These are phyloP conservation scores for Penicillium waksmanii DNA, from an alignment of 495 filamentous ascomycete genomes.

Conservation along the genomic window DNA sequence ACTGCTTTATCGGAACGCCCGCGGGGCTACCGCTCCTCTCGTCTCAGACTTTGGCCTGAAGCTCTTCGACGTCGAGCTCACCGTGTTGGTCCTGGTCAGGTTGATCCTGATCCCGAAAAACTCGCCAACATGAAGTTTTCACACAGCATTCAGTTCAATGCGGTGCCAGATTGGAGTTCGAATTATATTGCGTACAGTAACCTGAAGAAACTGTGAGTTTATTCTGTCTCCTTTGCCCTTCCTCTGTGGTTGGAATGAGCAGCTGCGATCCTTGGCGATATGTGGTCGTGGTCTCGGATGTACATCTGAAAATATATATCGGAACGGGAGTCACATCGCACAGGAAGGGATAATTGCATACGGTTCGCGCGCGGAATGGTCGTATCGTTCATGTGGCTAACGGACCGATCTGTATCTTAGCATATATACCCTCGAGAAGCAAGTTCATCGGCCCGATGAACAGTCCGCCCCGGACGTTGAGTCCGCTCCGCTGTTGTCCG, in stretches of 20 bases:
- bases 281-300: constrained; percentile 11
- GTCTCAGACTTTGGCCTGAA: constrained; percentile 44
- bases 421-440: constrained; percentile 91
- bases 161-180: constrained; percentile 97
- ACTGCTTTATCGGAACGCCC: constrained; percentile 12
- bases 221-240: constrained; percentile 7
- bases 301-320: constrained; percentile 10
- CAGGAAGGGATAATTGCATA: constrained; percentile 20
- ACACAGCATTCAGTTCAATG: constrained; percentile 99
- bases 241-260: not conserved
- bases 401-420: constrained; percentile 44
- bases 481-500: constrained; percentile 77
- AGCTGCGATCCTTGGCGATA: not conserved
- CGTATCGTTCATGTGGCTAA: constrained; percentile 28
- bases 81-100: constrained; percentile 25
- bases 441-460: constrained; percentile 58
- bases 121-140: constrained; percentile 97
- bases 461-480: constrained; percentile 66
- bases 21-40: constrained; percentile 23
- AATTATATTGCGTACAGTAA: constrained; percentile 98
- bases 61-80: constrained; percentile 39
- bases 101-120: constrained; percentile 31
- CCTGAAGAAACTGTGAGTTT: constrained; percentile 91
- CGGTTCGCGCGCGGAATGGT: constrained; percentile 6
- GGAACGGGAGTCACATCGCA: constrained; percentile 35